Conservation (phyloP, 805 yeast genomes). For the Torulaspora gathmanii region DNA sequence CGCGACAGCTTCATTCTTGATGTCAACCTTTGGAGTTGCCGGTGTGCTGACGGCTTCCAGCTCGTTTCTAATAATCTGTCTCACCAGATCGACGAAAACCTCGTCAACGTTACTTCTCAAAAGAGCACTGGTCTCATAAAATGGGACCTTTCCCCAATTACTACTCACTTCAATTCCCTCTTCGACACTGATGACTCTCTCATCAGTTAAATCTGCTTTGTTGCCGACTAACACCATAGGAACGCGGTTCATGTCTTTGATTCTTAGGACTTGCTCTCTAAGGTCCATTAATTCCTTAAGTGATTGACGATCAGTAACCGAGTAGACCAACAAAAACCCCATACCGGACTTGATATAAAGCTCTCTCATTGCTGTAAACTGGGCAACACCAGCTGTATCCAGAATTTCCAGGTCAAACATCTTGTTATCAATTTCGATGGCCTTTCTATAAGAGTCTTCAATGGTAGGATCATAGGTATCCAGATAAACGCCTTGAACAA, state of each 20-base stretch:
- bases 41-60: slow-evolving; percentile 20
- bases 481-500: slow-evolving; percentile 82
- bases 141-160: slow-evolving; percentile 85
- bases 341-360: slow-evolving; percentile 81
- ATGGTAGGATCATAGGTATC: slow-evolving; percentile 96
- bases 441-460: slow-evolving; percentile 90
- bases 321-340: slow-evolving; percentile 83
- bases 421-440: slow-evolving; percentile 81
- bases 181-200: slow-evolving; percentile 69
- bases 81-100: slow-evolving; percentile 80
- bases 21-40: not conserved
- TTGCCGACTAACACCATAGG: slow-evolving; percentile 92
- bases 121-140: slow-evolving; percentile 92
- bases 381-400: slow-evolving; percentile 94
- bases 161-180: slow-evolving; percentile 81
- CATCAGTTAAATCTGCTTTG: slow-evolving; percentile 77
- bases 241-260: slow-evolving; percentile 67
- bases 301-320: slow-evolving; percentile 73
- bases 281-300: slow-evolving; percentile 72
- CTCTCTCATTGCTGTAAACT: slow-evolving; percentile 94
- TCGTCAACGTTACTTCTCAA: slow-evolving; percentile 84
- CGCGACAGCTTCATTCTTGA: slow-evolving; percentile 1
- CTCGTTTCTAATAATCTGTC: slow-evolving; percentile 60
- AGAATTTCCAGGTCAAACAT: slow-evolving; percentile 80
- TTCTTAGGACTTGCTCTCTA: slow-evolving; percentile 77